Base-by-base conservation (phyloP, 441 rosid species). In the Brassica balearica region DNA sequence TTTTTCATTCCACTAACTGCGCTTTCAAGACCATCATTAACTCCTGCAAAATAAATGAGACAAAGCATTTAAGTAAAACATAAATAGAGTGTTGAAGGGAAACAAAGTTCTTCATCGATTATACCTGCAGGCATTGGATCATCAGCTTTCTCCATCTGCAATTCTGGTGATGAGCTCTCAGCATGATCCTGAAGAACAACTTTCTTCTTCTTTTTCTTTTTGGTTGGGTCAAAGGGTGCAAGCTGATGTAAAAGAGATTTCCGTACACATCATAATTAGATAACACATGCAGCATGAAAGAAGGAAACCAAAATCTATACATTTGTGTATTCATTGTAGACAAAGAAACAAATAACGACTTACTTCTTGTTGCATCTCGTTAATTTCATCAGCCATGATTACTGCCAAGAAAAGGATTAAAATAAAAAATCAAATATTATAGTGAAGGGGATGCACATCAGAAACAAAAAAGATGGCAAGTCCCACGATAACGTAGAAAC, bases 11-110 rank as follows among this genome's bases (percentile, higher is more conserved):
- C 97, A 86, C 87, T 20, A 65, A 95, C 93, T 83, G 87, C 43
- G 71, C 86, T 87, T 77, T 91, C 96, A 68, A 87, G 78, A 27
- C 94, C 96, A 77, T 95, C 99, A 41, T 87, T 83, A 29, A 83
- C 98, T 95, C 87, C 70, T 84, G 60, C 19, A 20, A 66, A 34
- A 34, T 34, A 34, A 34, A 59, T 43, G 29, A 29, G 51, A 34
- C 41, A 19, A 41, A 17, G 2, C 9, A 34, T 34, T 34, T 34
- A 34, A 34, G 41, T 34, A 29, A 29, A 25, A 62, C 60, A 55
- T 14, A 76, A 34, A 34, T 34, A 34, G 41, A 34, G 41, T 7
- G 8, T 34, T 11, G 14, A 41, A 68, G 23, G 22, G 36, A 23
- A 46, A 34, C 41, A 58, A 25, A 2, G 8, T 41, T 32, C 8